These are phyloP conservation scores for Mesostigma viride DNA, from an alignment of 139 green algal species.

Conservation along the genomic window DNA sequence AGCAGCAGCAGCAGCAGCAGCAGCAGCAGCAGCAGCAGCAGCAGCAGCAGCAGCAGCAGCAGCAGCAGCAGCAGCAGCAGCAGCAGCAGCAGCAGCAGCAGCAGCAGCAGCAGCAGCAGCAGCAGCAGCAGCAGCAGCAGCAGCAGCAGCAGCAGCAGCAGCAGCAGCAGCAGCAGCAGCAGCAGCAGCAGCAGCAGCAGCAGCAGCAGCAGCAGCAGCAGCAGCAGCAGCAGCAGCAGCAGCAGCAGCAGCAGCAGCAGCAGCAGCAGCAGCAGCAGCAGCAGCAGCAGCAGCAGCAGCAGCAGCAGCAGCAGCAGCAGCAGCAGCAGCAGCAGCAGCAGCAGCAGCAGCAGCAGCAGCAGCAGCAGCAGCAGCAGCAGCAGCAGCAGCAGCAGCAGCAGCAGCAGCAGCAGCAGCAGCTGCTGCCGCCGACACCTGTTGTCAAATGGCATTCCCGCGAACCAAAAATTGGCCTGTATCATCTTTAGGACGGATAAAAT, in stretches of 20 bases:
- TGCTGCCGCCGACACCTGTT: background rate
- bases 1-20: constrained; percentile 1
- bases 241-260: constrained; percentile 1
- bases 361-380: constrained; percentile 1
- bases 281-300: background rate
- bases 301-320: constrained; percentile 1
- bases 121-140: constrained; percentile 1
- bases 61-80: constrained; percentile 1
- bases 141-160: constrained; percentile 1
- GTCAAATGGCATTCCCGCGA: too few species aligned
- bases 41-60: background rate
- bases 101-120: background rate
- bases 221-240: background rate
- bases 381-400: background rate
- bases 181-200: constrained; percentile 1
- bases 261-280: constrained; percentile 1
- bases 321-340: constrained; percentile 1
- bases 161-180: background rate
- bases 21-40: constrained; percentile 1
- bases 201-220: constrained; percentile 1
- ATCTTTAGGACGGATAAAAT: too few species aligned
- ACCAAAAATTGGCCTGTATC: too few species aligned
- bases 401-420: background rate
- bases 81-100: constrained; percentile 1
- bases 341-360: background rate